Evolutionary conservation across 345 rosid species (phyloP).

Genomic region (Pistacia atlantica): DNA sequence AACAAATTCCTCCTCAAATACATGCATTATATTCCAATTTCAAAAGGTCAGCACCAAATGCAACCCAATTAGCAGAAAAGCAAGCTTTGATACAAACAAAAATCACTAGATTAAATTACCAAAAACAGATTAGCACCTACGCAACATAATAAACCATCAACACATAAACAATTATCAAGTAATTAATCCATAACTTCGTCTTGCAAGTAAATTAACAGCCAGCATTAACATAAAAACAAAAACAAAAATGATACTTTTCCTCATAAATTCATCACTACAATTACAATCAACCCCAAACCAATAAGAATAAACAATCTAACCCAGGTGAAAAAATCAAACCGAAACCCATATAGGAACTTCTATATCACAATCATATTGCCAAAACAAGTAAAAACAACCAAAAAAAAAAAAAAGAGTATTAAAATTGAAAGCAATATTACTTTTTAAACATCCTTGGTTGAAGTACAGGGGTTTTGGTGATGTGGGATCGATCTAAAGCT

Average conservation of each 20-base stretch:
- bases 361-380: neutral
- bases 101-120: neutral
- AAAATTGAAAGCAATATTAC: constrained; percentile 21
- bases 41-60: neutral
- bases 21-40: neutral
- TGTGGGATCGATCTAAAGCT: constrained; percentile 16
- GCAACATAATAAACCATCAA: too few species aligned
- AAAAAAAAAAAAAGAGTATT: neutral
- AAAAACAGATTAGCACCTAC: too few species aligned
- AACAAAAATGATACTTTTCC: neutral
- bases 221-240: neutral
- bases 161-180: too few species aligned
- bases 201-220: neutral
- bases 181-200: neutral
- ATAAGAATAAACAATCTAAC: neutral
- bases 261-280: neutral
- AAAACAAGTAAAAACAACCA: neutral
- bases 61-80: neutral
- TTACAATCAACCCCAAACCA: neutral
- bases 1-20: neutral
- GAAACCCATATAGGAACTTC: neutral
- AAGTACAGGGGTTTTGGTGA: constrained; percentile 3
- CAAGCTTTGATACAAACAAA: neutral
- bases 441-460: constrained; percentile 47
- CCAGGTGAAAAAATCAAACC: neutral